Conservation (phyloP, 495 filamentous ascomycete genomes). For the Penicillium verhagenii region DNA sequence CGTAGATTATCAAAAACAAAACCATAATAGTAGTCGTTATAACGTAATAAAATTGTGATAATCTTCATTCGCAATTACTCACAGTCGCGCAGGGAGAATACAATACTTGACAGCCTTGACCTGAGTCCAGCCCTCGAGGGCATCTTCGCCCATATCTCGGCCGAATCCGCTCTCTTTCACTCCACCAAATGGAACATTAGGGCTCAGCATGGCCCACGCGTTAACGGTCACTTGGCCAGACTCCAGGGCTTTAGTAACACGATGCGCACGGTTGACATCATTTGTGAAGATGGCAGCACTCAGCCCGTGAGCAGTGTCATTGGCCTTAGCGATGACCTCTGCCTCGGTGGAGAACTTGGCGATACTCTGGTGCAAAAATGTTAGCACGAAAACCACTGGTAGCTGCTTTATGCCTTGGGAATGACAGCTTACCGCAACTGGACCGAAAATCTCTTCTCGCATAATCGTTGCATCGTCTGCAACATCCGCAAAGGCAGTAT, state of each 20-base stretch:
- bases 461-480: constrained; percentile 39
- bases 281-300: constrained; percentile 80
- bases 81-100: constrained; percentile 19
- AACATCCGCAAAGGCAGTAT: constrained; percentile 48
- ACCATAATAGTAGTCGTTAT: too few relatives aligned
- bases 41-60: too few relatives aligned
- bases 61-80: neutral
- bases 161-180: constrained; percentile 58
- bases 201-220: constrained; percentile 20
- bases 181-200: constrained; percentile 49
- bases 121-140: constrained; percentile 26
- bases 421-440: constrained; percentile 31
- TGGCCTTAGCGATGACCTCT: constrained; percentile 78
- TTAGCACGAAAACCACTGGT: constrained; percentile 3
- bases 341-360: constrained; percentile 72
- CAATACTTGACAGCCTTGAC: constrained; percentile 27
- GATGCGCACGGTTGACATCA: constrained; percentile 72
- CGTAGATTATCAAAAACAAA: too few relatives aligned
- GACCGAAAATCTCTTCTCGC: constrained; percentile 53
- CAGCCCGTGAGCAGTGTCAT: constrained; percentile 81
- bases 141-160: constrained; percentile 40
- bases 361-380: constrained; percentile 17
- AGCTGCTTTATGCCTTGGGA: neutral
- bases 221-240: constrained; percentile 52
- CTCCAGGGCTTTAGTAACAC: constrained; percentile 74